Evolutionary conservation across 768 basidiomycete species (phyloP).

Genomic region (Tylopilus cervinicoccineus): DNA sequence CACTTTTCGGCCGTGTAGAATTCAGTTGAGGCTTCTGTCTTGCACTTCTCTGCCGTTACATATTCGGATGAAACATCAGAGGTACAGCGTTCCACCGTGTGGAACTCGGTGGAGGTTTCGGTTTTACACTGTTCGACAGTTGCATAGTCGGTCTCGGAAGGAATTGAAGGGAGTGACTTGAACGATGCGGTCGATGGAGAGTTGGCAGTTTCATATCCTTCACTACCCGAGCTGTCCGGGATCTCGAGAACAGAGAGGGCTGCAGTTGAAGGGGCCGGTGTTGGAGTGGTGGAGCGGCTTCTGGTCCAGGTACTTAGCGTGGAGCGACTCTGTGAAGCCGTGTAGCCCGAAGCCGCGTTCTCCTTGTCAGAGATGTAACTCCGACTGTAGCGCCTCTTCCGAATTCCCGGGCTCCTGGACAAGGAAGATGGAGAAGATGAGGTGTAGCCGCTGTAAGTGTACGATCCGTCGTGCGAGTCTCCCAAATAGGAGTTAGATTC

Average conservation of each 20-base stretch:
- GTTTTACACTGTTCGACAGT: constrained; percentile 43
- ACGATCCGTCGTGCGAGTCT: constrained; percentile 46
- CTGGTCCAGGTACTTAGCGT: constrained; percentile 32
- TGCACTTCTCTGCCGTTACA: constrained; percentile 46
- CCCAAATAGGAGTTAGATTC: constrained; percentile 54
- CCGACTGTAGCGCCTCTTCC: constrained; percentile 45
- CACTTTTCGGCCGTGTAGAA: constrained; percentile 47
- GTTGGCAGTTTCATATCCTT: constrained; percentile 44
- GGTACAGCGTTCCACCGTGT: constrained; percentile 43
- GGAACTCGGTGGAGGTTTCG: constrained; percentile 42
- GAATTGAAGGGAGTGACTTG: constrained; percentile 56
- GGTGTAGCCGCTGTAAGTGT: constrained; percentile 29
- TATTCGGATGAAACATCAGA: constrained; percentile 45
- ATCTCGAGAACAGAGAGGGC: constrained; percentile 29
- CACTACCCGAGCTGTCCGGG: constrained; percentile 40
- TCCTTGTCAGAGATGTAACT: constrained; percentile 52
- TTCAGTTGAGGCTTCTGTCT: constrained; percentile 39
- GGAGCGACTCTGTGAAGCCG: constrained; percentile 33
- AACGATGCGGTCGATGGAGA: constrained; percentile 49
- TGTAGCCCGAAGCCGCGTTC: constrained; percentile 38
- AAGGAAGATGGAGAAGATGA: constrained; percentile 51
- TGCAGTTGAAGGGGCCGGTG: constrained; percentile 29
- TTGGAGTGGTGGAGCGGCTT: constrained; percentile 30
- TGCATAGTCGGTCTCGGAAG: constrained; percentile 46
- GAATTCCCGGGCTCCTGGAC: constrained; percentile 54